Evolutionary conservation across 2,329 filamentous ascomycete species (phyloP).

Genomic region (Cladophialophora exuberans): DNA sequence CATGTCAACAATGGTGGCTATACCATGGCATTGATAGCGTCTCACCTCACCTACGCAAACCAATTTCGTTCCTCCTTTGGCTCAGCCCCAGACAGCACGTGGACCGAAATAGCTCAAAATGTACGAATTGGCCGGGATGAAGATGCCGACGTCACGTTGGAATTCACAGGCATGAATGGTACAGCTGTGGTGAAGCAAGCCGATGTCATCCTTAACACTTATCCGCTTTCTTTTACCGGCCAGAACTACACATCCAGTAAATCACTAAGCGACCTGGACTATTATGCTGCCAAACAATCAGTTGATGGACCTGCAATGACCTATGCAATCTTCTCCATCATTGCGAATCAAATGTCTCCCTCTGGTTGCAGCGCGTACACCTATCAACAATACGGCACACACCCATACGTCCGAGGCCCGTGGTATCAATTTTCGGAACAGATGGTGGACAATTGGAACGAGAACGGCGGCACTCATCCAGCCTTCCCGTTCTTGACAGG

Average conservation of each 20-base stretch:
- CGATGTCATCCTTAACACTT: slow-evolving; percentile 69
- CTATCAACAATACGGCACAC: slow-evolving; percentile 65
- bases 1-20: slow-evolving; percentile 69
- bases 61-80: slow-evolving; percentile 60
- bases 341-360: slow-evolving; percentile 66
- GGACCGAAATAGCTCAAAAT: slow-evolving; percentile 59
- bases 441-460: slow-evolving; percentile 60
- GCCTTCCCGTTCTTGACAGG: slow-evolving; percentile 74
- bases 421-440: slow-evolving; percentile 75
- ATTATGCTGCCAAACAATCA: slow-evolving; percentile 71
- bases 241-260: slow-evolving; percentile 55
- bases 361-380: slow-evolving; percentile 71
- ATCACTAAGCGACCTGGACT: slow-evolving; percentile 64
- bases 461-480: slow-evolving; percentile 69
- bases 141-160: slow-evolving; percentile 62
- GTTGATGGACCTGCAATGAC: slow-evolving; percentile 73
- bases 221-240: slow-evolving; percentile 61
- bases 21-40: slow-evolving; percentile 65
- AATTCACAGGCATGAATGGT: slow-evolving; percentile 69
- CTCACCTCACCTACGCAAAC: slow-evolving; percentile 61
- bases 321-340: slow-evolving; percentile 69
- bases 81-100: slow-evolving; percentile 59
- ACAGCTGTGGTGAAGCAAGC: slow-evolving; percentile 70
- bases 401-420: slow-evolving; percentile 67
- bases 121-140: slow-evolving; percentile 59